Base-by-base conservation (phyloP, 352 stramenopile genomes). In the Phytopythium vexans region DNA sequence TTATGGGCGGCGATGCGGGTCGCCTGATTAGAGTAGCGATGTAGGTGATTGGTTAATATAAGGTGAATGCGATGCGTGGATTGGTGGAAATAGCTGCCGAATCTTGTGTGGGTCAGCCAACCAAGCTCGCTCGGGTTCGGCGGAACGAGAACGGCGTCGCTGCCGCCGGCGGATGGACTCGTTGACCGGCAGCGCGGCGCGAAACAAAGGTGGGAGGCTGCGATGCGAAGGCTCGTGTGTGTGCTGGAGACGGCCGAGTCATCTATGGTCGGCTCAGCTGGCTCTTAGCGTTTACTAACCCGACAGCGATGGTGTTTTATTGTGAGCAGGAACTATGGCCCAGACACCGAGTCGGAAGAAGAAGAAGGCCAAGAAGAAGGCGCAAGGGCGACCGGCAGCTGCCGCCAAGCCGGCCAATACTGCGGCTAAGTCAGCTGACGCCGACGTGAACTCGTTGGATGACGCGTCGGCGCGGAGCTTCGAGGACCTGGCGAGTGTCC, bases 311-410 rank as follows among this genome's bases (percentile, higher is more conserved):
- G 21, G 21, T 27, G 21, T 27, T 27, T 27, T 27, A 27, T 27
- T 27, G 39, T 14, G 33, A 14, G 46, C 11, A 36, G 37, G n/a
- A 15, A 44, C 34, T 9, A 16, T 39, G 11, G 58, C 42, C 41
- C 69, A 69, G 50, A 66, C 58, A 16, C 69, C 69, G 41, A 43
- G 39, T 12, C n/a, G 11, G 39, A 12, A 43, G 39, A 53, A 53
- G 36, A 53, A 53, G 35, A 43, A 4, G 15, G 47, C 15, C 10
- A 41, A 53, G 47, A 53, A 53, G 47, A 53, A 53, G 47, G 34
- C 35, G 10, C 47, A 27, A 27, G 21, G 21, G 21, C 21, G 21
- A 27, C 21, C 21, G 21, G 21, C 21, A 27, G 40, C 16, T 21
- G 12, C 11, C n/a, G 40, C 14, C 40, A 44, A 44, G 37, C 7